Conservation (phyloP, 345 rosid genomes). For the Passiflora organensis region DNA sequence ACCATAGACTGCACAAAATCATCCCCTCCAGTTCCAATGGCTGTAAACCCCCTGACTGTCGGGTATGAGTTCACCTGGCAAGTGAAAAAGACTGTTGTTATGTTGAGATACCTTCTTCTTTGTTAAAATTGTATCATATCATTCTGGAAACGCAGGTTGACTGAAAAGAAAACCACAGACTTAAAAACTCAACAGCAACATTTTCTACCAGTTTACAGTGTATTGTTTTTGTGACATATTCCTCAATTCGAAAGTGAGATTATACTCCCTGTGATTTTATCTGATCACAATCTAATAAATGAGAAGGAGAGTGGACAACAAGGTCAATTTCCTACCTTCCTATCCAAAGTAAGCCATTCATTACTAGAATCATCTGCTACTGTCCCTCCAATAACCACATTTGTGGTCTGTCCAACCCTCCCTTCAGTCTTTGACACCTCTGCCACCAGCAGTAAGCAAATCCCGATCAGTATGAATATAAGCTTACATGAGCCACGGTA, state of each 20-base stretch:
- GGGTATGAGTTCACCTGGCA: constrained; percentile 89
- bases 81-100: constrained; percentile 10
- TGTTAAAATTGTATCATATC: neutral
- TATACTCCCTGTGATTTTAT: too few relatives aligned
- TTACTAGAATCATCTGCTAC: constrained; percentile 81
- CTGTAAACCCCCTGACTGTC: constrained; percentile 89
- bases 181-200: too few relatives aligned
- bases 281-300: neutral
- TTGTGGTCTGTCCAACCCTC: constrained; percentile 91
- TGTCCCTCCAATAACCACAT: constrained; percentile 88
- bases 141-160: constrained; percentile 1
- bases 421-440: constrained; percentile 94
- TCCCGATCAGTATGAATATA: neutral
- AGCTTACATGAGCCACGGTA: too few relatives aligned
- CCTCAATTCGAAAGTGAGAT: too few relatives aligned
- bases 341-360: constrained; percentile 91
- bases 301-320: neutral
- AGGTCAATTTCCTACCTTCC: constrained; percentile 50
- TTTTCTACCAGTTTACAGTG: neutral
- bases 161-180: neutral
- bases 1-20: constrained; percentile 97
- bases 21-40: constrained; percentile 95
- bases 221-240: neutral
- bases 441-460: constrained; percentile 22
- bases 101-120: neutral